phyloP scores from a whole-genome alignment of 1,284 basidiomycete genomes.

The Kwoniella shivajii region DNA sequence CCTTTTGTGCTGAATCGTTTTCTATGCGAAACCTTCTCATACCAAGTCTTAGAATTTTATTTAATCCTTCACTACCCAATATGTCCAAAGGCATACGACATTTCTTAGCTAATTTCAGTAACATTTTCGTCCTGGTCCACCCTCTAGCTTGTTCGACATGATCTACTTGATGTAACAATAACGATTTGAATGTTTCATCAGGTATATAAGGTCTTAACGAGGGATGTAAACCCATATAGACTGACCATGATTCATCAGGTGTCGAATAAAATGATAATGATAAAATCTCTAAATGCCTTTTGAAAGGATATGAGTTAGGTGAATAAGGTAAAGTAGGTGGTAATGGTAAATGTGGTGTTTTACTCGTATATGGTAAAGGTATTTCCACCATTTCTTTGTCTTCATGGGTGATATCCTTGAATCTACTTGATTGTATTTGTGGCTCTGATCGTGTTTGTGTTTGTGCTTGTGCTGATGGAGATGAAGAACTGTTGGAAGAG shows the following conservation, averaged over 20 bases:
- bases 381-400: too few relatives aligned
- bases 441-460: not conserved
- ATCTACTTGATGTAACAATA: conserved; percentile 35
- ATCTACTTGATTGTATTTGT: not conserved
- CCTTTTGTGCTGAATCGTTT: not conserved
- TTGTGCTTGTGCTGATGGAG: not conserved
- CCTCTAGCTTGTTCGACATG: conserved; percentile 1
- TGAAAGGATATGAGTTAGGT: conserved; percentile 45
- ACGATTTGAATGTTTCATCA: conserved; percentile 34
- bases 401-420: not conserved
- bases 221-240: conserved; percentile 38
- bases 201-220: conserved; percentile 39
- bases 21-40: conserved; percentile 7
- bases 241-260: conserved; percentile 37
- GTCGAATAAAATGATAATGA: conserved; percentile 28
- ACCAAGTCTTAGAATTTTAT: conserved; percentile 10
- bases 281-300: conserved; percentile 44
- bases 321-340: conserved; percentile 49
- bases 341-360: conserved; percentile 38
- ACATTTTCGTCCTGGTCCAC: conserved; percentile 19
- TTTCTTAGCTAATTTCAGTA: conserved; percentile 31
- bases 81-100: conserved; percentile 31
- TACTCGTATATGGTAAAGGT: not conserved
- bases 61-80: conserved; percentile 18
- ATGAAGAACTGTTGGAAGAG: conserved; percentile 10